Conservation (phyloP, 2,329 filamentous ascomycete genomes). For the Monosporascus sp. region DNA sequence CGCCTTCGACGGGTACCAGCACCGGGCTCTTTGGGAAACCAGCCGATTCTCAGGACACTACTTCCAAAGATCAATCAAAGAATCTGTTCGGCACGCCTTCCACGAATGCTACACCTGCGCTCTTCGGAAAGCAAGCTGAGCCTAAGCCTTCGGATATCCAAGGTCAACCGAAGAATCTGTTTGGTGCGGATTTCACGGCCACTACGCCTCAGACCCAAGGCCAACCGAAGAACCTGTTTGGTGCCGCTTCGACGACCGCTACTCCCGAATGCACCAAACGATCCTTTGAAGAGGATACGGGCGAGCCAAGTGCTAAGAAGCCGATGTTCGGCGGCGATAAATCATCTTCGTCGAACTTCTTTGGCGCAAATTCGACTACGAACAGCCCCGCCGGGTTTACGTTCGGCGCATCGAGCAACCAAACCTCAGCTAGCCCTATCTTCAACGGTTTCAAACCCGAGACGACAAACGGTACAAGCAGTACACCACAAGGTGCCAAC, state of each 20-base stretch:
- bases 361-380: constrained; percentile 16
- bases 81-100: neutral
- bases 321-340: constrained; percentile 14
- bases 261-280: constrained; percentile 8
- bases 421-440: constrained; percentile 6
- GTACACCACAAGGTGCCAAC: neutral
- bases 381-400: constrained; percentile 18
- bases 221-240: constrained; percentile 1
- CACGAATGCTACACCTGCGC: neutral
- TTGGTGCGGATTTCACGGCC: constrained; percentile 6
- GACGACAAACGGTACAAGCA: constrained; percentile 1
- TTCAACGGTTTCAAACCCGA: constrained; percentile 11
- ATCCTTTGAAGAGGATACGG: constrained; percentile 8
- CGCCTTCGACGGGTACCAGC: neutral
- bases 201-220: constrained; percentile 5
- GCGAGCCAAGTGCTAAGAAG: constrained; percentile 1
- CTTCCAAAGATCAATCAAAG: neutral
- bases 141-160: neutral
- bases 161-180: neutral
- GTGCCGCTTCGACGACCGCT: constrained; percentile 6
- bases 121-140: neutral
- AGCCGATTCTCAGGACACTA: neutral
- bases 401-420: constrained; percentile 31
- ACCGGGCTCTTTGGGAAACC: neutral
- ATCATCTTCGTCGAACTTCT: constrained; percentile 12